Evolutionary conservation across 345 rosid species (phyloP).

Genomic region (Ceriops zippeliana): DNA sequence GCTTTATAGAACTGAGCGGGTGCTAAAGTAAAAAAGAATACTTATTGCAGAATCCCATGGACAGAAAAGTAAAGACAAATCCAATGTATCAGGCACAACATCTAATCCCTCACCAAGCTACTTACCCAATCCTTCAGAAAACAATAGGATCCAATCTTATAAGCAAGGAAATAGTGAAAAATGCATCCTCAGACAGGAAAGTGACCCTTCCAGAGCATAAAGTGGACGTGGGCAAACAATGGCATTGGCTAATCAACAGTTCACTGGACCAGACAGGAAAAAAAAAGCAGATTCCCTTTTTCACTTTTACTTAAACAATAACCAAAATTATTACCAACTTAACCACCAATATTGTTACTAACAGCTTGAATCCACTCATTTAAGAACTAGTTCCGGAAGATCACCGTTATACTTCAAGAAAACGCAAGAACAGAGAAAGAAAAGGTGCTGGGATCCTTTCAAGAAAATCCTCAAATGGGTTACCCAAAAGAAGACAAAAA

Average conservation of each 20-base stretch:
- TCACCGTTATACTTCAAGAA: slow-evolving; percentile 23
- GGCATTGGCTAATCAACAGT: slow-evolving; percentile 64
- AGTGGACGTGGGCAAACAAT: slow-evolving; percentile 50
- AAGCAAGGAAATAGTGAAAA: slow-evolving; percentile 45
- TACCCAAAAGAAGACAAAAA: slow-evolving; percentile 32
- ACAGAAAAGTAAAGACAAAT: slow-evolving; percentile 40
- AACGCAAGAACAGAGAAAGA: slow-evolving; percentile 16
- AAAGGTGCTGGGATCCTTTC: slow-evolving; percentile 33
- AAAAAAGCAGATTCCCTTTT: slow-evolving; percentile 80
- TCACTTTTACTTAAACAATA: slow-evolving; percentile 25
- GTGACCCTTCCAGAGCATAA: slow-evolving; percentile 94
- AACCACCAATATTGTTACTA: slow-evolving; percentile 23
- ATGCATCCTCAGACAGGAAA: slow-evolving; percentile 60
- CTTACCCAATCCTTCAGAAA: slow-evolving; percentile 37
- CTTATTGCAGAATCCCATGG: slow-evolving; percentile 47
- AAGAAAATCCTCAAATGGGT: slow-evolving; percentile 48
- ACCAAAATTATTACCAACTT: slow-evolving; percentile 15
- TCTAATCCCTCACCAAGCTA: slow-evolving; percentile 48
- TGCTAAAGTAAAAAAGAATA: slow-evolving; percentile 48
- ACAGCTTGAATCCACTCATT: slow-evolving; percentile 25
- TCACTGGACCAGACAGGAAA: slow-evolving; percentile 29
- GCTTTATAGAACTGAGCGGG: slow-evolving; percentile 59
- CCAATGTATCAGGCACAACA: slow-evolving; percentile 61
- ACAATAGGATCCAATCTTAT: slow-evolving; percentile 32
- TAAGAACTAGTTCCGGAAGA: slow-evolving; percentile 21